phyloP scores from a whole-genome alignment of 805 yeast species.

The Wickerhamomyces strasburgensis region DNA sequence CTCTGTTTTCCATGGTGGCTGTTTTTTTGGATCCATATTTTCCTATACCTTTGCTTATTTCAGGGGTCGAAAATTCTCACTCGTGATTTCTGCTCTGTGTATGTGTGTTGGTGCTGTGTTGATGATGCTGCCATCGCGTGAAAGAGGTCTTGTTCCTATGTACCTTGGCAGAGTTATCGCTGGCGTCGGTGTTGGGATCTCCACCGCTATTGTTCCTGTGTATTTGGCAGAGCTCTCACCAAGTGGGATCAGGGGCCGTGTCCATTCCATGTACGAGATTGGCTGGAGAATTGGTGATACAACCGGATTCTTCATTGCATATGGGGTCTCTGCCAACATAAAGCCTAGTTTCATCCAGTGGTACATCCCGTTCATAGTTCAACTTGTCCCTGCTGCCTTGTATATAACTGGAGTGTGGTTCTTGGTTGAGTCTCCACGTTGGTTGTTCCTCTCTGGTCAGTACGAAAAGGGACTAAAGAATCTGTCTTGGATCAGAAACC shows the following conservation, averaged over 20 bases:
- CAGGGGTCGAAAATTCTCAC: conserved; percentile 16
- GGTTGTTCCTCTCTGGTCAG: conserved; percentile 33
- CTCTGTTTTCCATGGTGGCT: conserved; percentile 21
- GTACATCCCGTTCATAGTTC: conserved; percentile 44
- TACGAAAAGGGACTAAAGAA: conserved; percentile 32
- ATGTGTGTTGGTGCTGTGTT: conserved; percentile 37
- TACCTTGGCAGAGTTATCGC: conserved; percentile 46
- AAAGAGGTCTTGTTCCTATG: conserved; percentile 38
- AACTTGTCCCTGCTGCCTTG: conserved; percentile 40
- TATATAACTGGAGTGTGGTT: conserved; percentile 35
- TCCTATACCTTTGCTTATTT: conserved; percentile 16
- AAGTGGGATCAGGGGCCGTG: conserved; percentile 39
- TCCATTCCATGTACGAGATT: conserved; percentile 10
- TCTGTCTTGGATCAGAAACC: conserved; percentile 34
- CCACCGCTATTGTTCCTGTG: conserved; percentile 45
- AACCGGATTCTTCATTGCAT: conserved; percentile 8
- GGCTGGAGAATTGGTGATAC: conserved; percentile 13
- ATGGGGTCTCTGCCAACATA: conserved; percentile 7
- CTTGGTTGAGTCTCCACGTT: conserved; percentile 43
- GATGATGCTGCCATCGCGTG: conserved; percentile 30
- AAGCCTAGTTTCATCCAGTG: conserved; percentile 31
- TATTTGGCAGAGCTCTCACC: conserved; percentile 43
- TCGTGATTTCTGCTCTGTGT: conserved; percentile 13
- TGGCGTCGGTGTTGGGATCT: conserved; percentile 48
- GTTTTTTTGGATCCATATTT: conserved; percentile 21